phyloP scores from a whole-genome alignment of 1,139 yeast genomes.

The Taphrina wiesneri region DNA sequence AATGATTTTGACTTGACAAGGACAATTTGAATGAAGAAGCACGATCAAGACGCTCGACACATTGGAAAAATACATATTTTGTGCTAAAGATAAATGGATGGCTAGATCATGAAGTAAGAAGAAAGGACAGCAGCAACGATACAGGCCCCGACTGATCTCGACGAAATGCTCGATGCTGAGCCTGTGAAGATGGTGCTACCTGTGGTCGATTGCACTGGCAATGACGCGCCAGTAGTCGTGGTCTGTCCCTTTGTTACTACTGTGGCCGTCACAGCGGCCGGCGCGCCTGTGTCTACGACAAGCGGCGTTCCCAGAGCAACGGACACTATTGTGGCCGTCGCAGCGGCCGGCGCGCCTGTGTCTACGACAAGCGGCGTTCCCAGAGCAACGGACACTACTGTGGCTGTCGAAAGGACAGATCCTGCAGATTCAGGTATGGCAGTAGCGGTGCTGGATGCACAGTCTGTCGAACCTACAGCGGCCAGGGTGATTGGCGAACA shows the following conservation, averaged over 20 bases:
- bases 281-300: not conserved
- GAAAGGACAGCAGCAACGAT: constrained; percentile 3
- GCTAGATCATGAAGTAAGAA: not conserved
- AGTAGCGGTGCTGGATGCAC: not conserved
- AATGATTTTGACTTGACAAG: not conserved
- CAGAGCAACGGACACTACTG: not conserved
- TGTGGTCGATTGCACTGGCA: not conserved
- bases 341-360: not conserved
- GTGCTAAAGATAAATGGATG: not conserved
- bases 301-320: not conserved
- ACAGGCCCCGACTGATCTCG: not conserved
- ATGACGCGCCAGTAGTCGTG: not conserved
- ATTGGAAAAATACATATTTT: not conserved
- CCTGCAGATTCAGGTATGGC: not conserved
- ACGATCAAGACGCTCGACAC: too few species aligned
- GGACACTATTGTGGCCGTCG: not conserved
- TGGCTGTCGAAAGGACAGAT: not conserved
- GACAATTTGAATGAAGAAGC: not conserved
- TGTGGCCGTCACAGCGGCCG: not conserved
- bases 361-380: not conserved
- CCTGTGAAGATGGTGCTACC: not conserved
- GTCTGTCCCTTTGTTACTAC: not conserved
- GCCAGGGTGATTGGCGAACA: constrained; percentile 11
- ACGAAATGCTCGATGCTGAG: not conserved
- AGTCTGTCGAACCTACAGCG: not conserved